Conservation (phyloP, 805 yeast species). For the Saccharomycopsis vini region DNA sequence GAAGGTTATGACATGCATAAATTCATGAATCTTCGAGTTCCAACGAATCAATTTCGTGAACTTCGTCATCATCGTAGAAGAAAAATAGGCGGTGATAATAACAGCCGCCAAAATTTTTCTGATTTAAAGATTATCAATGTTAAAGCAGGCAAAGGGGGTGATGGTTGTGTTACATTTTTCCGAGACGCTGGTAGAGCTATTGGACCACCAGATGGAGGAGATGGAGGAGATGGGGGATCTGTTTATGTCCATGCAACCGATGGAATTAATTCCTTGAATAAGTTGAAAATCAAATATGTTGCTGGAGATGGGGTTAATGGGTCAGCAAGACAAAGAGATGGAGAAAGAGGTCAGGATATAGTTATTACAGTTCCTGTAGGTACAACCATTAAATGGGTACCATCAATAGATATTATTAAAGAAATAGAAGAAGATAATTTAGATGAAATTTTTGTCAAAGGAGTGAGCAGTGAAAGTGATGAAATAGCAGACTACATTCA, state of each 20-base stretch:
- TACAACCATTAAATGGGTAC: constrained; percentile 77
- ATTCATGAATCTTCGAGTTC: constrained; percentile 6
- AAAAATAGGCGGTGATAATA: constrained; percentile 27
- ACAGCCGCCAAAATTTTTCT: constrained; percentile 36
- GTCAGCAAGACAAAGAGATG: constrained; percentile 69
- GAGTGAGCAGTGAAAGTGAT: constrained; percentile 20
- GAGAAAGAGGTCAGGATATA: constrained; percentile 73
- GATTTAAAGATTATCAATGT: constrained; percentile 65
- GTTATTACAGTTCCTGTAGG: constrained; percentile 87
- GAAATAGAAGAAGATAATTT: constrained; percentile 21
- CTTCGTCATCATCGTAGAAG: constrained; percentile 31
- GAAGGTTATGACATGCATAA: neutral
- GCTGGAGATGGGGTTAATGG: constrained; percentile 74
- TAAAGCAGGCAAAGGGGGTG: constrained; percentile 78
- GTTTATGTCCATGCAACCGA: constrained; percentile 75
- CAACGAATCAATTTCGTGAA: constrained; percentile 10
- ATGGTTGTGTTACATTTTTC: constrained; percentile 77
- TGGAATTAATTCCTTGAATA: constrained; percentile 63
- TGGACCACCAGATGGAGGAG: constrained; percentile 99
- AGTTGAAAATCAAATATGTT: constrained; percentile 52
- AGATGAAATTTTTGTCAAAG: constrained; percentile 22
- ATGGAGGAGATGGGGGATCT: constrained; percentile 91
- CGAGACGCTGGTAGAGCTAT: constrained; percentile 75
- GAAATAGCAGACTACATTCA: constrained; percentile 37
- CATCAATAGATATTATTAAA: constrained; percentile 50